Conservation (phyloP, 176 grass and related monocot species). For the Hordeum marinum region DNA sequence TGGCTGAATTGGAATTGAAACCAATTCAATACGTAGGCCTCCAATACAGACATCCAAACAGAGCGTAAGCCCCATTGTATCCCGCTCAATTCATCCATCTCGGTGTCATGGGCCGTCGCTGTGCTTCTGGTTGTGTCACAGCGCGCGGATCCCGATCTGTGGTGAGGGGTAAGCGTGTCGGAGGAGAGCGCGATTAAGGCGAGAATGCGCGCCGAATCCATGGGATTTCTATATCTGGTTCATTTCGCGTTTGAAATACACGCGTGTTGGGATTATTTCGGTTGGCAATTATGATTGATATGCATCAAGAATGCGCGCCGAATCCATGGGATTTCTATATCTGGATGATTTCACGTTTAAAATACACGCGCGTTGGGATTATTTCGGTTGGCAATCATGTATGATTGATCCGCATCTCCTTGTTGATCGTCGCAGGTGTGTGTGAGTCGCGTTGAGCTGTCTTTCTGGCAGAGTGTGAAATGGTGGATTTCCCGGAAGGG, state of each 20-base stretch:
- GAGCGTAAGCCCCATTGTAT: not conserved
- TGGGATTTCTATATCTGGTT: not conserved
- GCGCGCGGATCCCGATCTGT: not conserved
- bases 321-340: not conserved
- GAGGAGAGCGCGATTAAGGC: not conserved
- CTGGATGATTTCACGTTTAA: not conserved
- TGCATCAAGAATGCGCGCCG: not conserved
- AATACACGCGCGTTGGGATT: not conserved
- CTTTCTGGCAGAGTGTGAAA: constrained; percentile 30
- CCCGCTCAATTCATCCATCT: not conserved
- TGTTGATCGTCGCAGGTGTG: constrained; percentile 30
- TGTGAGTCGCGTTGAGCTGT: constrained; percentile 25
- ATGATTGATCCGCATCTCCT: not conserved
- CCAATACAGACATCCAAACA: no score
- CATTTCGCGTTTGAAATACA: not conserved
- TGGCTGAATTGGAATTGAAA: no score
- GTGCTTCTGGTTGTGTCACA: not conserved
- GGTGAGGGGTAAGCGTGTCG: not conserved
- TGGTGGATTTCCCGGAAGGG: constrained; percentile 57
- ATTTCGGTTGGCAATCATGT: not conserved
- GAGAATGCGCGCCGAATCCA: not conserved
- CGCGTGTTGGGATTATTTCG: not conserved
- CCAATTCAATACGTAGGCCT: no score
- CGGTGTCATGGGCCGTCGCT: not conserved
- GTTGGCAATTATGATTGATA: not conserved